Base-by-base conservation (phyloP, 345 rosid species). In the Mangifera indica region DNA sequence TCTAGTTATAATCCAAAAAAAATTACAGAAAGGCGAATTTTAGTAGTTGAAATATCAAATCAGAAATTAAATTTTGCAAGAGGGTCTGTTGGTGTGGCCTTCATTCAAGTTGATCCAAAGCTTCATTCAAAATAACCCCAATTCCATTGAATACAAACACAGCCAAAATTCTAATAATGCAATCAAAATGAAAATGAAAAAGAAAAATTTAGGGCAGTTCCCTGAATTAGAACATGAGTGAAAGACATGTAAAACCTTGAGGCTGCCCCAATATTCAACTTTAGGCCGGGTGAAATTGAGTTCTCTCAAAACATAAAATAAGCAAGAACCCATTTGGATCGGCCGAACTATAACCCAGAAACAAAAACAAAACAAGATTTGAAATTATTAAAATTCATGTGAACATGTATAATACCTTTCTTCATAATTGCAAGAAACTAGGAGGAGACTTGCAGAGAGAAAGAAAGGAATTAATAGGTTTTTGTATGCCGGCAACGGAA, bases 201-300 rank as follows among this genome's bases (percentile, higher is more conserved):
- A 3, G 40, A 14, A 3, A 29, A 55, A 18, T 54, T 15, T 54
- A 56, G 63, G 72, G 9, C 53, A 69, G 72, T 54, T 52, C 20
- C 52, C 53, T 15, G 40, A 40, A 55, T 40, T 69, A 56, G 55
- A 69, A 69, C 63, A 69, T 54, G 72, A 55, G 0, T 11, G 53
- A 14, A 21, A 55, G 10, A 22, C 72, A 69, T 32, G 71, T 69
- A 22, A 69, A 56, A 22, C 48, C 52, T 69, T 55, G 40, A 40
- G 53, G 11, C 63, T 69, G 63, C 20, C 72, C 72, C 34, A 26
- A 34, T 1, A 20, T 37, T 52, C 37, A 52, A 53, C 1, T 69
- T 2, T 69, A 37, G 72, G 62, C 72, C 72, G 72, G 63, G 72
- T 69, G 72, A 69, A 69, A 69, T 69, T 69, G 72, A 69, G 72